Evolutionary conservation across 2,329 filamentous ascomycete genomes (phyloP), one percentile per base, ranked within the genome.

Genomic region (Aspergillus pseudoviridinutans): DNA sequence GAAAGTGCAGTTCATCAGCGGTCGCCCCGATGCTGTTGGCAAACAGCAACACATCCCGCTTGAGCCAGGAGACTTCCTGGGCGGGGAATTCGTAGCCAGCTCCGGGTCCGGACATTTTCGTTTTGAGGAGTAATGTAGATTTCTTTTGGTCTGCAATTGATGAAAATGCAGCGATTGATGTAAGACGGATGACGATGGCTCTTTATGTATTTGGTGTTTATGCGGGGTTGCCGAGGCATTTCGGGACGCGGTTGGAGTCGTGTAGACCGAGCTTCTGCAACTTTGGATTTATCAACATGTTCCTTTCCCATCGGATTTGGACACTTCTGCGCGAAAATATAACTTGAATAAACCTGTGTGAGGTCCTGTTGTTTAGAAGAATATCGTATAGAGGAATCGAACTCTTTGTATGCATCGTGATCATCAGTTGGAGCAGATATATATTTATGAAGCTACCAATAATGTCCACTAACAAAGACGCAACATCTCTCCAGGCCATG

Each of bases 11-110:
- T 80, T 97, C 92, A 66, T 96, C 87, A n/a, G 83, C 82, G 12
- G 85, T 93, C 71, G 83, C 87, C 56, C 92, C 92, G 73, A 97
- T 93, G 78, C 88, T 93, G 76, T 89, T 88, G 66, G 92, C 92
- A 74, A 97, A 97, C 60, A 97, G 86, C 60, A 97, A 82, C 38
- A 87, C 85, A 80, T 97, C 92, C 64, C 92, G 86, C 83, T 92
- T 92, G 67, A 90, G 76, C 92, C 92, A 97, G 66, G 87, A 84
- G 10, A 96, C 91, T 70, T 88, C 84, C 69, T 85, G 79, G 50
- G 84, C 76, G 57, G 91, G 90, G 74, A 89, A 96, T 76, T 94
- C 85, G 76, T 92, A 92, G 68, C 91, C 91, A 71, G 78, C 82
- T 66, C 84, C 84, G 50, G 83, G 82, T 58, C 73, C 74, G 55